Conservation (phyloP, 352 stramenopile species). For the Phytophthora melonis region DNA sequence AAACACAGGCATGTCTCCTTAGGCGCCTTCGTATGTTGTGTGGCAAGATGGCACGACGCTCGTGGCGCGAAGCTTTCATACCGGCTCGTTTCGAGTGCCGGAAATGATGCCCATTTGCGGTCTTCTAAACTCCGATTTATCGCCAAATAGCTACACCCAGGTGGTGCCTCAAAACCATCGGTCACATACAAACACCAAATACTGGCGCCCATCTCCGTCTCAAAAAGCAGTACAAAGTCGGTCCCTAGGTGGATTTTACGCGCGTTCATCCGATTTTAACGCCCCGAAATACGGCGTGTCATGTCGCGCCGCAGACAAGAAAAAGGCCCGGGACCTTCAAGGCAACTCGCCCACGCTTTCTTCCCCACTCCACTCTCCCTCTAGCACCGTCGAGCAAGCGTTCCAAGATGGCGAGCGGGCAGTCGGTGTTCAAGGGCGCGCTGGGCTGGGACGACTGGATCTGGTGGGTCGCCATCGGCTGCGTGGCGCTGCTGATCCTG, state of each 20-base stretch:
- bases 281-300: constrained; percentile 9
- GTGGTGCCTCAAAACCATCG: not conserved
- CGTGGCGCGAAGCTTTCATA: not conserved
- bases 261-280: not conserved
- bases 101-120: not conserved
- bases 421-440: constrained; percentile 79
- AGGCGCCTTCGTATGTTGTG: too few relatives aligned
- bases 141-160: not conserved
- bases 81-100: not conserved
- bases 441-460: constrained; percentile 83
- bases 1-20: not conserved
- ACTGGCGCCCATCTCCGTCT: not conserved
- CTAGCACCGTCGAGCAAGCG: not conserved
- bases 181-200: not conserved
- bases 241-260: not conserved
- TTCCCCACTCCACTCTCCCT: constrained; percentile 8
- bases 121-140: not conserved
- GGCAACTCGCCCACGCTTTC: not conserved
- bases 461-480: constrained; percentile 77
- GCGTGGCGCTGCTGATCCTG: constrained; percentile 70
- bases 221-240: not conserved
- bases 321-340: too few relatives aligned
- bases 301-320: constrained; percentile 15
- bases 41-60: not conserved
- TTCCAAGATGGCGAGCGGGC: constrained; percentile 41